Evolutionary conservation across 2,329 filamentous ascomycete genomes (phyloP), one percentile per base, ranked within the genome.

Genomic region (Aspergillus terreus): DNA sequence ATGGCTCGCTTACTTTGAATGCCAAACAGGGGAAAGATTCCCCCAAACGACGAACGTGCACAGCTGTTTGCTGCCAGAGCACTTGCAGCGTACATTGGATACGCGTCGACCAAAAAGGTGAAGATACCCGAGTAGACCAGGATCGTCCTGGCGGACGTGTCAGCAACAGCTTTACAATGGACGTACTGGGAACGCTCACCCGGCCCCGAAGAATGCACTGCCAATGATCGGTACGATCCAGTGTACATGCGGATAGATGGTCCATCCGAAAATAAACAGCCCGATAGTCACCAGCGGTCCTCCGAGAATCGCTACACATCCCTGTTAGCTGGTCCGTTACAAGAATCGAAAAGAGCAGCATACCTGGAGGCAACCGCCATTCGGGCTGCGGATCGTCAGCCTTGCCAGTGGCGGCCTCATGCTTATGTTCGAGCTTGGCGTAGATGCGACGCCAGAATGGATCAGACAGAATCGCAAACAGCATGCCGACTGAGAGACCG

Each of bases 251-350:
- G 84, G 70, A 67, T 85, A 92, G 12, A 87, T 87, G 4, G 88
- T 91, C 88, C 90, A 96, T 7, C 84, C 90, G 71, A 96, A 96
- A 73, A 89, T 87, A 70, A 96, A 95, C 14, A 97, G 73, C 6
- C 90, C 89, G 50, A 88, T 76, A 4, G 91, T 89, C 30, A 94
- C 89, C 9, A 95, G 71, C 42, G 90, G 71, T 0, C 85, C 85
- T n/a, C 92, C 92, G 6, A 79, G 67, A 47, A 92, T 87, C 17
- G 85, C 72, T 73, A 38, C 33, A 46, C 21, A 45, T 23, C 5
- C 12, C 49, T 50, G 42, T 54, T 30, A 30, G 27, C 27, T 30
- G 27, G 27, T 30, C 10, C 27, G 3, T 10, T 30, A 11, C 27
- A 30, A 7, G 6, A 30, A 3, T 11, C 3, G 10, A 7, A 4